A percentile compares a stretch with the other conserved stretches of the same genome.
These are phyloP conservation scores for Stygiomarasmius scandens DNA, from an alignment of 1,284 basidiomycete genomes.

Conservation along the genomic window DNA sequence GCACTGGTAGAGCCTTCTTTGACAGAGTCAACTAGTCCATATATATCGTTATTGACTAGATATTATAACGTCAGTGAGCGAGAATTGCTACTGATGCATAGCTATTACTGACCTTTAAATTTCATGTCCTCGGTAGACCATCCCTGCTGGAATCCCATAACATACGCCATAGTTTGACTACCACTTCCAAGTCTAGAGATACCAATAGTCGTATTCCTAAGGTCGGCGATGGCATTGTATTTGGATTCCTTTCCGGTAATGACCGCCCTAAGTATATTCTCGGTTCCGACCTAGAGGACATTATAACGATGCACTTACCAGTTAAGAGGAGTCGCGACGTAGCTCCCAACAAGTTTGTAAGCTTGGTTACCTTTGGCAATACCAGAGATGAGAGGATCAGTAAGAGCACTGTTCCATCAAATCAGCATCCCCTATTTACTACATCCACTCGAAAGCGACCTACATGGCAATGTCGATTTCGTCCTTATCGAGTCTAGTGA, in stretches of 20 bases:
- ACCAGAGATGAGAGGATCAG: constrained; percentile 91
- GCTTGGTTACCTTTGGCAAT: constrained; percentile 86
- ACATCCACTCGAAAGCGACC: constrained; percentile 26
- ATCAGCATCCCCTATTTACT: constrained; percentile 4
- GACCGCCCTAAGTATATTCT: constrained; percentile 70
- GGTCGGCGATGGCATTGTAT: constrained; percentile 75
- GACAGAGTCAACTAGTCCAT: constrained; percentile 87
- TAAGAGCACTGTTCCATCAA: constrained; percentile 72
- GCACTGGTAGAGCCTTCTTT: constrained; percentile 84
- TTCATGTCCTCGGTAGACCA: constrained; percentile 75
- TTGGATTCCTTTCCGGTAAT: constrained; percentile 81
- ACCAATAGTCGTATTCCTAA: constrained; percentile 84
- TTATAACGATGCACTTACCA: constrained; percentile 58
- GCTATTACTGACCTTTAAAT: constrained; percentile 66
- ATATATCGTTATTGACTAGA: constrained; percentile 87
- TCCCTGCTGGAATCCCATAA: constrained; percentile 87
- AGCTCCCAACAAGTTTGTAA: constrained; percentile 93
- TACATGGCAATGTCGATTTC: constrained; percentile 92
- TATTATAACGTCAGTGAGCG: background rate
- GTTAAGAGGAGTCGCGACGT: constrained; percentile 86
- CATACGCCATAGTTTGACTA: constrained; percentile 92
- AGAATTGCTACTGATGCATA: background rate
- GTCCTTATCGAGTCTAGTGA: constrained; percentile 77
- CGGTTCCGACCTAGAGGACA: too few species aligned
- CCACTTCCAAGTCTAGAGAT: constrained; percentile 91